Evolutionary conservation across 202 grass and related monocot species (phyloP), one percentile per base, ranked within the genome.

Genomic region (Hordeum pubiflorum): DNA sequence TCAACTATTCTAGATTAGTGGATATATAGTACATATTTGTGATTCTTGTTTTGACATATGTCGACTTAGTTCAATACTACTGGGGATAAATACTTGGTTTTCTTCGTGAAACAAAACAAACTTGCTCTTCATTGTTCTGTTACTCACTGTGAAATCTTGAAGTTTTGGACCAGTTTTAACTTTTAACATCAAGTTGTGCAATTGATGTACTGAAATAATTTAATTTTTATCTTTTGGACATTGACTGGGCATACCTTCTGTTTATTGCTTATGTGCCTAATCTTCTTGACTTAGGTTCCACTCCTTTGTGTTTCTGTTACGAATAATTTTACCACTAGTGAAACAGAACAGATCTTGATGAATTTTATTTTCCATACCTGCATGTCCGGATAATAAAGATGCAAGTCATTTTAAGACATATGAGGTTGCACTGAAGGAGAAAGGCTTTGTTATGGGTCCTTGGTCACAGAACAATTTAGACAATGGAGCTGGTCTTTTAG

Each of bases 371-470:
- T 72, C 31, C 27, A 23, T 82, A 13, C 9, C 62, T 76, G 54
- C 1, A 32, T 52, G 65, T 41, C 83, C 94, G 90, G 94, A 97
- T 76, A 92, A 94, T 78, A 94, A 92, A 81, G 94, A 94, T 77
- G 94, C 92, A n/a, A 87, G 92, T 21, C 94, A 97, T 87, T 90
- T 89, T 63, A 97, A 97, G 86, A 97, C 92, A 67, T 97, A 97
- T 56, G 92, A 94, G 77, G 90, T 97, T 72, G 89, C 89, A 44
- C 83, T 97, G 58, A 97, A 97, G 84, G 94, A 94, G 72, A 97
- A 97, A 85, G 92, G 91, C 77, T 97, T 97, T 82, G 86, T 89
- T 69, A 92, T 94, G 68, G 94, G 94, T 61, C 94, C 88, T 81
- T 94, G 91, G 41, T 15, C 27, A 29, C 27, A 29, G 27, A 2